Percentiles rank a stretch among this genome's conserved stretches.
phyloP scores from a whole-genome alignment of 2,329 filamentous ascomycete genomes.

The Trichoderma afroharzianum region DNA sequence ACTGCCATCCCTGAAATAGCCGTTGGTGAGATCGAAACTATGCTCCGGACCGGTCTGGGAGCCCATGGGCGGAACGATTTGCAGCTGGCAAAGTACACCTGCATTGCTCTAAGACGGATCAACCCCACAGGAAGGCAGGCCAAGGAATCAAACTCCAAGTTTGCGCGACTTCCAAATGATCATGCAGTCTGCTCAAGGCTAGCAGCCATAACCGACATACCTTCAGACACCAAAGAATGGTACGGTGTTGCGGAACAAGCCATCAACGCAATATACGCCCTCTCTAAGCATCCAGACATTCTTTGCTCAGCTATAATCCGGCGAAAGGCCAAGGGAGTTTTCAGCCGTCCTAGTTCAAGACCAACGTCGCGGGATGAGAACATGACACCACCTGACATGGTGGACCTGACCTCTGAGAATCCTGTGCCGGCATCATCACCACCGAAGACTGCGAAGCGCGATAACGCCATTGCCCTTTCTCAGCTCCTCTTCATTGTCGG shows the following conservation, averaged over 20 bases:
- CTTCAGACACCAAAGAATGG: conserved; percentile 91
- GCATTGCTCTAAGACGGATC: conserved; percentile 86
- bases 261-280: conserved; percentile 87
- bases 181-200: conserved; percentile 81
- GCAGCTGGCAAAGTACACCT: conserved; percentile 90
- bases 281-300: conserved; percentile 90
- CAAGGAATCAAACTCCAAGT: conserved; percentile 65
- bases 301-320: conserved; percentile 88
- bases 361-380: conserved; percentile 43
- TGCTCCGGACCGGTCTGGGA: conserved; percentile 86
- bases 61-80: conserved; percentile 76
- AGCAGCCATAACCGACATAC: conserved; percentile 79
- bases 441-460: conserved; percentile 53
- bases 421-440: conserved; percentile 17
- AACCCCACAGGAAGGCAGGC: conserved; percentile 78
- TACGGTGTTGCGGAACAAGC: conserved; percentile 94
- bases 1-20: conserved; percentile 90
- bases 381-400: conserved; percentile 31
- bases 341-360: conserved; percentile 44
- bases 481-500: conserved; percentile 94
- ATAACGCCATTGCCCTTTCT: conserved; percentile 72
- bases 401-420: conserved; percentile 32
- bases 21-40: conserved; percentile 90
- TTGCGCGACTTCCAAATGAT: conserved; percentile 82
- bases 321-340: conserved; percentile 81